Base-by-base conservation (phyloP, 2,329 filamentous ascomycete species). In the Elsinoe necatrix region DNA sequence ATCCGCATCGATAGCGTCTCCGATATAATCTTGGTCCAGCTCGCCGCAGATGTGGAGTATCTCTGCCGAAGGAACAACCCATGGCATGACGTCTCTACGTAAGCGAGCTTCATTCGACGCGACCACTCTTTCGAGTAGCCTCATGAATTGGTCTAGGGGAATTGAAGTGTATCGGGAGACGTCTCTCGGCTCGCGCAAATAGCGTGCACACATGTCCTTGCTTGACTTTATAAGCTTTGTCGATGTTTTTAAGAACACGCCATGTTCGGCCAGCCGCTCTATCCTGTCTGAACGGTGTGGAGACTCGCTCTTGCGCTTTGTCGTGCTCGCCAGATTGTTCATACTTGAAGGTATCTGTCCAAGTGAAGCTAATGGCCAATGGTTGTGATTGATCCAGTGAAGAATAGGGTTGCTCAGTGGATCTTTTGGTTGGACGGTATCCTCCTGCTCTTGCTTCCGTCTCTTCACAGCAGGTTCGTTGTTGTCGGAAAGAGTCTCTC, bases 1-100 rank as follows among this genome's bases (percentile, higher is more conserved):
- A 41, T 59, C 59, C 51, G 62, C 59, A 50, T 62, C 61, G 27
- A 62, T 51, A 25, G 57, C 57, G 18, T 47, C 42, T 21, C 52
- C 52, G 23, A 55, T 43, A 34, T 42, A 55, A 42, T 42, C 52
- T 5, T 43, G 27, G 12, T 45, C 23, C 35, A 55, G 20, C 2
- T 25, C 25, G 12, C 52, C 52, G 25, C 14, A 37, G 11, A 45
- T 18, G 25, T 42, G 25, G 2, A 55, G 52, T 23, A 18, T n/a
- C 35, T 55, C 52, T 25, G 52, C 18, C 11, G 52, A 55, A 20
- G 52, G 52, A 8, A 55, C 29, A 11, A 55, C 31, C 52, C 52
- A 55, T 18, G 52, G 35, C 18, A 25, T 55, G 16, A 55, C 27
- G 27, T 55, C 52, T 31, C 35, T 20, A 7, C 39, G 52, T 12